Base-by-base conservation (phyloP, 2,329 filamentous ascomycete species). In the Blumeriella jaapii region DNA sequence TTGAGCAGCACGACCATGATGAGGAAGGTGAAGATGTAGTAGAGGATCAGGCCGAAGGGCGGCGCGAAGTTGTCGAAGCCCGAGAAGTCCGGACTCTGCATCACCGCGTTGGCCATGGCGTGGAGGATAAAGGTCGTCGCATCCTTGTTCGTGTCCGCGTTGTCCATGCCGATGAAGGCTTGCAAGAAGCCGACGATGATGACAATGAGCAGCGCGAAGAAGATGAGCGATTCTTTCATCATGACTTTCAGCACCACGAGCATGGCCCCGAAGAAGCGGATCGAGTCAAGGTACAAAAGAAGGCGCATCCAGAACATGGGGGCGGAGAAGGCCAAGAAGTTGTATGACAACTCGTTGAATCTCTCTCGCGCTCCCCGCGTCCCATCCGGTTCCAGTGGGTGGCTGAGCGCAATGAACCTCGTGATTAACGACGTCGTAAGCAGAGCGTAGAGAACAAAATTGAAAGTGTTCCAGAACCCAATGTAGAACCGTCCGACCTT, bases 211-310 rank as follows among this genome's bases (percentile, higher is more conserved):
- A 98, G 68, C 1, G 87, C 85, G 53, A 98, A 98, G 67, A 98
- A 98, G 46, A 96, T 96, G 49, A 95, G 67, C 0, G 83, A 93
- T 59, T 89, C 82, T 53, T 84, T 85, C 81, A 89, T 87, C 82
- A 89, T 87, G 33, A 87, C 82, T 58, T 96, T 93, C 28, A 98
- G 67, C 2, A 98, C 87, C 2, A 98, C 89, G 1, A 98, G 72
- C 91, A 98, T 98, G 31, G 89, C 86, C 15, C 91, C 91, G 52
- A 98, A 98, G 66, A 98, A 98, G 36, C 83, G 78, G 68, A 93
- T 74, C 20, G 82, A 84, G 59, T 98, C 91, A 12, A 98, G 73
- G 55, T 95, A 98, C 5, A 98, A 72, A 43, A 98, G 63, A 40
- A 98, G 68, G 4, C 91, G 81, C 54, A 78, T 82, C 89, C 91